Conservation (phyloP, 495 filamentous ascomycete species). For the Mycothermus thermophilus region DNA sequence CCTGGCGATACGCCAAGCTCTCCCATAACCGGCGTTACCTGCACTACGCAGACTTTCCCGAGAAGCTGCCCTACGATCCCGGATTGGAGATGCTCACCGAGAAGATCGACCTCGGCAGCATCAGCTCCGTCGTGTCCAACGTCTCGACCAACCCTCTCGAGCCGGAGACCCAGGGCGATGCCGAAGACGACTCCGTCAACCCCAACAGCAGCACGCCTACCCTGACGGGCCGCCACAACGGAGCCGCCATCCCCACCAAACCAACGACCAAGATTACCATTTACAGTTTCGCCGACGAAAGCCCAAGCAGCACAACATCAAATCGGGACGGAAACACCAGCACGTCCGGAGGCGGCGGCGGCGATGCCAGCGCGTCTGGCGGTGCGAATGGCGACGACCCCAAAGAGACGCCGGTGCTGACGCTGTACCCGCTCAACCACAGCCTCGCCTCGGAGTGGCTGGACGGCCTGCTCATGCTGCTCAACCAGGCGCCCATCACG, state of each 20-base stretch:
- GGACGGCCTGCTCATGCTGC: slow-evolving; percentile 86
- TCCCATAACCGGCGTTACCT: slow-evolving; percentile 85
- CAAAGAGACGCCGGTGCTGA: slow-evolving; percentile 51
- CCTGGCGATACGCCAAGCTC: slow-evolving; percentile 73
- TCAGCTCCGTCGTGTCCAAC: slow-evolving; percentile 89
- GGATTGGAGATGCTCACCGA: slow-evolving; percentile 59
- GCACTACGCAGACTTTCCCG: slow-evolving; percentile 80
- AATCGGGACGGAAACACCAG: neutral
- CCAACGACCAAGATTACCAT: slow-evolving; percentile 83
- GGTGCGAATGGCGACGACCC: slow-evolving; percentile 19
- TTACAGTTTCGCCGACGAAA: slow-evolving; percentile 47
- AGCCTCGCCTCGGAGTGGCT: slow-evolving; percentile 89
- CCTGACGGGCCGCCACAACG: slow-evolving; percentile 20
- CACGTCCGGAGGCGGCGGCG: neutral
- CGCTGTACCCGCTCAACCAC: slow-evolving; percentile 68
- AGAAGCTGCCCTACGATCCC: slow-evolving; percentile 48
- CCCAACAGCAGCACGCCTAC: slow-evolving; percentile 17
- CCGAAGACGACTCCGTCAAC: slow-evolving; percentile 19
- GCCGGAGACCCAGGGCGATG: slow-evolving; percentile 1
- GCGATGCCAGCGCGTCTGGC: slow-evolving; percentile 8
- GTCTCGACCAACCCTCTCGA: slow-evolving; percentile 48
- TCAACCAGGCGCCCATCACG: slow-evolving; percentile 95
- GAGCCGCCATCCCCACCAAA: slow-evolving; percentile 15
- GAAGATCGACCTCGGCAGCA: slow-evolving; percentile 77
- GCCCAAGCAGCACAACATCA: neutral